Base-by-base conservation (phyloP, 2,329 filamentous ascomycete species). In the Tolypocladium sp. region DNA sequence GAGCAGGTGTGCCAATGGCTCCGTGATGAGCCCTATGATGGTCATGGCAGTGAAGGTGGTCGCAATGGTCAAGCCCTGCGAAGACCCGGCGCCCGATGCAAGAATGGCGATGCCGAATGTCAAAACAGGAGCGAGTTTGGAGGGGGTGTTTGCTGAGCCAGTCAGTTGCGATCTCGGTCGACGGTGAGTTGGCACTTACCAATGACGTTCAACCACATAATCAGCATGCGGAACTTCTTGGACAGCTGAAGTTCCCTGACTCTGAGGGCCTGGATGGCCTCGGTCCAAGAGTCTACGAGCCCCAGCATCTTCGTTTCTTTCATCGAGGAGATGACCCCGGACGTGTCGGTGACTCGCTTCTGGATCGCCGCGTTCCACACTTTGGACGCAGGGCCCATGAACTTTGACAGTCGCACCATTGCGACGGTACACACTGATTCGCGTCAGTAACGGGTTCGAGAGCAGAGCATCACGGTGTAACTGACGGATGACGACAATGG, bases 291-390 rank as follows among this genome's bases (percentile, higher is more conserved):
- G 0, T 62, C 59, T 0, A 63, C 46, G 17, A 51, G 46, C 15
- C 70, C 70, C 0, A 69, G 62, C 70, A 73, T 73, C n/a, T 71
- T 73, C 22, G 67, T 63, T 2, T 67, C 69, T 37, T 71, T 73
- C 56, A 73, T 71, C 1, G 61, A 63, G 0, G 66, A 62, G 2
- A 73, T 57, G 55, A 73, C 66, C 4, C 64, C 60, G 0, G 70
- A 67, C 0, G 70, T 73, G 0, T 65, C 65, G 0, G 62, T 58
- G 3, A 73, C 60, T 1, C 70, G 65, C 20, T 62, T 64, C 20
- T 73, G 63, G 1, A 72, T 69, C 1, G 69, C 67, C 2, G 66
- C 70, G 20, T 67, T 63, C 66, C 68, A 69, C 5, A 40, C 17
- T 25, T 60, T 62, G 10, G 60, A 57, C 1, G 64, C 64, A 44